Evolutionary conservation across 164 flowering plant genomes (phyloP), one percentile per base, ranked within the genome.

Genomic region (Pachysandra terminalis): DNA sequence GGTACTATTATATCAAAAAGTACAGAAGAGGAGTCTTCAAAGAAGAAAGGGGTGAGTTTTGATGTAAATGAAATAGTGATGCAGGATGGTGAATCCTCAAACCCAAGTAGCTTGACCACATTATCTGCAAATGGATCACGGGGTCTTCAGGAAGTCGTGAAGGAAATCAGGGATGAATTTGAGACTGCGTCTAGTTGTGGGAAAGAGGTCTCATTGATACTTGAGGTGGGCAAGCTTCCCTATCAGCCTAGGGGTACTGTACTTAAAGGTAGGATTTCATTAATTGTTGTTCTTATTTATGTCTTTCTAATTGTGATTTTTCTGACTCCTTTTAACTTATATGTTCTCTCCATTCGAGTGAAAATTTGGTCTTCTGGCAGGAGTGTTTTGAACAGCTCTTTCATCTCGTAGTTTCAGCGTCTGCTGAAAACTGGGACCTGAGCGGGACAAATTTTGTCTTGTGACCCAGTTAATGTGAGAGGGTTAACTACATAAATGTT

Each of bases 141-240:
- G 60, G 96, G 93, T 62, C 81, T 96, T 58, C 74, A 71, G 32
- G 99, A 96, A 67, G 97, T 82, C 25, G 91, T 90, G 22, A 80
- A 74, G 70, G 99, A 92, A 73, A 89, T 92, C 60, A 87, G 75
- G 72, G 84, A 82, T 68, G 96, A 89, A 61, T 95, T 95, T 77
- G 90, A 78, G 74, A 72, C 75, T 35, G 97, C 96, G 19, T 81
- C 90, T 65, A 73, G 78, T 63, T 74, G 73, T 68, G 98, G 98
- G 68, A 90, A 77, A 64, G 98, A 93, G 77, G 90, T 93, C 24
- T 84, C 91, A 0, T 23, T 75, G 68, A 68, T 93, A 86, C 97
- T 96, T 67, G 96, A 96, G 80, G 97, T 81, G 56, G 91, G 87
- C 26, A 90, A 76, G 81, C 52, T 87, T 75, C 93, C 90, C 59